Conservation (phyloP, 176 grass and related monocot genomes). For the Oryza officinalis region DNA sequence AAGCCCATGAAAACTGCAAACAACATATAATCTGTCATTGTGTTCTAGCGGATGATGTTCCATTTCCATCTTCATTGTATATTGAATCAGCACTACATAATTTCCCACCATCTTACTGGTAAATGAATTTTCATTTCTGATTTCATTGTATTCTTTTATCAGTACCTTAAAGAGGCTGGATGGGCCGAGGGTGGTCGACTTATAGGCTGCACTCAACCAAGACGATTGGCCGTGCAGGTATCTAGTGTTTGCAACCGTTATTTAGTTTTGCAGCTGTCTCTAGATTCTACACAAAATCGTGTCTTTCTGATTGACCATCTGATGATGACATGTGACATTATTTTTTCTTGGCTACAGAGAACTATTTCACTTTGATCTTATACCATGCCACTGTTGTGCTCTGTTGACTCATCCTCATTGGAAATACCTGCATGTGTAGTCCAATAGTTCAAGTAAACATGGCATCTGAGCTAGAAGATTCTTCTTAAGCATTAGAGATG, state of each 20-base stretch:
- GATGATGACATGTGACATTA: not conserved
- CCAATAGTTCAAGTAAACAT: not conserved
- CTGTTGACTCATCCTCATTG: not conserved
- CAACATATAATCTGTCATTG: not conserved
- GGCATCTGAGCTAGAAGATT: not conserved
- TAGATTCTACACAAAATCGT: constrained; percentile 3
- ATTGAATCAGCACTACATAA: not conserved
- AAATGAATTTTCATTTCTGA: constrained; percentile 13
- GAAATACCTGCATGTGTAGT: not conserved
- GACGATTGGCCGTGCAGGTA: constrained; percentile 96
- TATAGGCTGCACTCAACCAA: constrained; percentile 96
- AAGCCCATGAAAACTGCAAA: not conserved
- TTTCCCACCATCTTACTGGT: not conserved
- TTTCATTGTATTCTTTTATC: constrained; percentile 24
- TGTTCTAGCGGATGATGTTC: not conserved
- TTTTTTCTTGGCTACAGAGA: not conserved
- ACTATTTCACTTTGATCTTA: not conserved
- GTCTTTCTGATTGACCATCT: constrained; percentile 18
- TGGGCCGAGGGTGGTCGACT: constrained; percentile 90
- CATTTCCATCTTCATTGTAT: not conserved
- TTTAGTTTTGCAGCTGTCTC: constrained; percentile 14
- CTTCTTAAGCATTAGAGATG: not conserved
- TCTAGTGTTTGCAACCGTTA: constrained; percentile 20
- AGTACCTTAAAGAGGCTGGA: constrained; percentile 96
- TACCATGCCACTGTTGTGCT: not conserved